These are phyloP conservation scores for Polyporus arcularius DNA, from an alignment of 768 basidiomycete genomes.

Conservation along the genomic window DNA sequence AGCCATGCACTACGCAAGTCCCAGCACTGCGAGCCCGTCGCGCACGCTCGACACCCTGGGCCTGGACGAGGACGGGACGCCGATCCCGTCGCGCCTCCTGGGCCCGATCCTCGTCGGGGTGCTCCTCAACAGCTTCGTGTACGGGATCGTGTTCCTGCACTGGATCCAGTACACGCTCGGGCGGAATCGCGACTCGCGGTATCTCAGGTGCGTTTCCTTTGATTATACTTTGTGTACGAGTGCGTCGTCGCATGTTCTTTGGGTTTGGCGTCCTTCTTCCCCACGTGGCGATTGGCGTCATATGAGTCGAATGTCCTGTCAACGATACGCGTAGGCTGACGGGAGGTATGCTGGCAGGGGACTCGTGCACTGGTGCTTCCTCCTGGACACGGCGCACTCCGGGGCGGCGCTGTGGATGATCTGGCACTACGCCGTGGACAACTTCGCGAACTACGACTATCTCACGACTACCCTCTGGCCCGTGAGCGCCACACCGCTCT, in stretches of 20 bases:
- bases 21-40: no score
- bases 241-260: no score
- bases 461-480: neutral
- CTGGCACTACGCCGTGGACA: neutral
- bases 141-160: conserved; percentile 7
- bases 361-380: conserved; percentile 5
- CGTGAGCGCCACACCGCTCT: neutral
- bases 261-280: no score
- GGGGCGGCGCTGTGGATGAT: neutral
- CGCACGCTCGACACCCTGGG: no score
- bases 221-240: no score
- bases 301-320: no score
- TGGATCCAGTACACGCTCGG: conserved; percentile 4
- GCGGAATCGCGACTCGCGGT: neutral
- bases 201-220: neutral
- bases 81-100: neutral
- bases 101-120: conserved; percentile 4
- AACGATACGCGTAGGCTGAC: neutral
- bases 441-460: neutral
- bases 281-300: no score
- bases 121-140: conserved; percentile 6
- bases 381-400: neutral
- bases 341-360: neutral
- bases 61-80: no score
- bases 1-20: no score